A percentile compares a stretch with the other conserved stretches of the same genome.
Evolutionary conservation across 768 basidiomycete genomes (phyloP).

Genomic region (Omphalotus guepiniiformis): DNA sequence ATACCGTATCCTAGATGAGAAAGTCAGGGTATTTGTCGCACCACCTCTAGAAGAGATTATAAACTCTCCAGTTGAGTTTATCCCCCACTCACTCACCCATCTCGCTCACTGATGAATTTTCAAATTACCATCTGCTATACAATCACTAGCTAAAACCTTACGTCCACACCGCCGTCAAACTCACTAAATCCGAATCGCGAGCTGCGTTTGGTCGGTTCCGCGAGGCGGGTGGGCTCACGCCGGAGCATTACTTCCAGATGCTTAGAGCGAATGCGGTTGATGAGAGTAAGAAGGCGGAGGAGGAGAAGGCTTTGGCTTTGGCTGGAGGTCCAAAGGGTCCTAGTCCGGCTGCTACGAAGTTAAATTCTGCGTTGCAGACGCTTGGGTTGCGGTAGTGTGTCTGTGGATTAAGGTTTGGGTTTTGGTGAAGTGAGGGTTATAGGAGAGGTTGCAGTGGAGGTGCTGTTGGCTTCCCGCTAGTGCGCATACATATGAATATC

Average conservation of each 20-base stretch:
- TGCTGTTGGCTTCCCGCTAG: no score
- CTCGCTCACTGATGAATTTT: background rate
- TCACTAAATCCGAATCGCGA: slow-evolving; percentile 29
- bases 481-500: no score
- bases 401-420: no score
- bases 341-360: no score
- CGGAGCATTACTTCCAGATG: slow-evolving; percentile 39
- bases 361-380: no score
- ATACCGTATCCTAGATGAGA: slow-evolving; percentile 76
- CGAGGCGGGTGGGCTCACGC: slow-evolving; percentile 34
- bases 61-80: slow-evolving; percentile 52
- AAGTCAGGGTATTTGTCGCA: slow-evolving; percentile 81
- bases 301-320: no score
- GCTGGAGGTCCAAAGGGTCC: no score
- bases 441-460: no score
- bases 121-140: background rate
- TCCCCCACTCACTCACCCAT: no score
- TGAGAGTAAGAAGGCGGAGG: no score
- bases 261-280: slow-evolving; percentile 26
- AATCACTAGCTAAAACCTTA: slow-evolving; percentile 62
- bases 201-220: slow-evolving; percentile 35
- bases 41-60: slow-evolving; percentile 65
- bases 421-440: no score
- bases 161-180: slow-evolving; percentile 44
- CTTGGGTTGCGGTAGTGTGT: no score